Evolutionary conservation across 1,284 basidiomycete genomes (phyloP).

Genomic region (Boletus hoseneyae): DNA sequence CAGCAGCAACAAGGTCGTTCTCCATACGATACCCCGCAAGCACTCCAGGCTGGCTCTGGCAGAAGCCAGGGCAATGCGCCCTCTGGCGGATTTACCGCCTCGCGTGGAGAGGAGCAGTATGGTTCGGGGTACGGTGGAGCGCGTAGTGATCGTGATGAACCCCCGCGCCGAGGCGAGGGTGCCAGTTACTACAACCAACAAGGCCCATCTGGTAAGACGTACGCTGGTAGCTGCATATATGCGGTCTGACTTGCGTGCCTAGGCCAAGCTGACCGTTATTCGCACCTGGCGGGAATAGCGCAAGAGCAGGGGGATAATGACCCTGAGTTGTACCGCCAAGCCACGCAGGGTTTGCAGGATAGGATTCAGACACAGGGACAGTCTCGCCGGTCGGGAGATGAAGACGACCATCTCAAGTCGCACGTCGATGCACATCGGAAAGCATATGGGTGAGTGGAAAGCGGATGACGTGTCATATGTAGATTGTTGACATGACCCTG

Average conservation of each 20-base stretch:
- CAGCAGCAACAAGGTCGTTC: conserved; percentile 6
- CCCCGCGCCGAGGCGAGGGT: conserved; percentile 21
- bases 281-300: conserved; percentile 20
- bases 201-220: conserved; percentile 9
- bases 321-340: conserved; percentile 20
- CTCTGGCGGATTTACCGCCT: conserved; percentile 20
- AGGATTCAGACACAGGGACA: conserved; percentile 18
- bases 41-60: not conserved
- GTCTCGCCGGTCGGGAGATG: conserved; percentile 4
- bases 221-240: not conserved
- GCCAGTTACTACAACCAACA: conserved; percentile 21
- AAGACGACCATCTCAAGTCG: conserved; percentile 11
- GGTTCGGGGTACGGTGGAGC: conserved; percentile 12
- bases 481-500: not conserved
- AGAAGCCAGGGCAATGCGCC: conserved; percentile 17
- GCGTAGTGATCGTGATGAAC: conserved; percentile 8
- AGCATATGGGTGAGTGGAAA: conserved; percentile 30
- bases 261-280: conserved; percentile 25
- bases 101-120: conserved; percentile 12
- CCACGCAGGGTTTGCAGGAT: conserved; percentile 24
- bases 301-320: conserved; percentile 17
- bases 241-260: conserved; percentile 4
- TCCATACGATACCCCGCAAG: conserved; percentile 11
- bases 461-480: not conserved
- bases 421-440: conserved; percentile 30